Percentiles rank a stretch among this genome's conserved stretches.
Conservation (phyloP, 345 rosid species). For the Rhodomyrtus tomentosa region DNA sequence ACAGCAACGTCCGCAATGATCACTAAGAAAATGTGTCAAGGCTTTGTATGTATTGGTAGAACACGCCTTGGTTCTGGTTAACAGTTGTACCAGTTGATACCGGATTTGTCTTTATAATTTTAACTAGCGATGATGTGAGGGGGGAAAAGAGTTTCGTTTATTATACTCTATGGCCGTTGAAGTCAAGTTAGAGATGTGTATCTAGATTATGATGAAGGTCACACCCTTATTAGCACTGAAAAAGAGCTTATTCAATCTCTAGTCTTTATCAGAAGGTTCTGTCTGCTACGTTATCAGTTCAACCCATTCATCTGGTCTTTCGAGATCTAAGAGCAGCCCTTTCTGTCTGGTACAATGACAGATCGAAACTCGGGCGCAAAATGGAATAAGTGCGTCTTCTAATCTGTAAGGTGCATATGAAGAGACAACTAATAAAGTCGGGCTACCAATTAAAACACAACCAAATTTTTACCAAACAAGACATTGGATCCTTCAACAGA, state of each 20-base stretch:
- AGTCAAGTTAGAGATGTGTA: neutral
- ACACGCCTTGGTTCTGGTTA: neutral
- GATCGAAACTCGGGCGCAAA: neutral
- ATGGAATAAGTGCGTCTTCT: neutral
- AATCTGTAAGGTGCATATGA: neutral
- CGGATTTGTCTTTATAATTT: neutral
- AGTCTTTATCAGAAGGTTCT: neutral
- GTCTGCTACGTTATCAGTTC: neutral
- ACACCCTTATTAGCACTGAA: neutral
- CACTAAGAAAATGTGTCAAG: neutral
- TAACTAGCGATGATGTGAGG: neutral
- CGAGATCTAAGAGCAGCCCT: neutral
- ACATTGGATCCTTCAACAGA: neutral
- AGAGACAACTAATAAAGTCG: neutral
- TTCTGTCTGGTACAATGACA: neutral
- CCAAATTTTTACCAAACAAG: neutral
- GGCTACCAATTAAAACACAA: neutral
- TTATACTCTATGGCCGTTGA: neutral
- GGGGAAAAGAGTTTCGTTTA: neutral
- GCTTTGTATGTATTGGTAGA: neutral
- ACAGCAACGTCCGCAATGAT: neutral
- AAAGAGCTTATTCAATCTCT: neutral
- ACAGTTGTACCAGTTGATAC: neutral
- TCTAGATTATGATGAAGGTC: neutral
- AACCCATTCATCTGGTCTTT: neutral